These are phyloP conservation scores for Asterophora lycoperdoides DNA, from an alignment of 768 basidiomycete species.

Conservation along the genomic window DNA sequence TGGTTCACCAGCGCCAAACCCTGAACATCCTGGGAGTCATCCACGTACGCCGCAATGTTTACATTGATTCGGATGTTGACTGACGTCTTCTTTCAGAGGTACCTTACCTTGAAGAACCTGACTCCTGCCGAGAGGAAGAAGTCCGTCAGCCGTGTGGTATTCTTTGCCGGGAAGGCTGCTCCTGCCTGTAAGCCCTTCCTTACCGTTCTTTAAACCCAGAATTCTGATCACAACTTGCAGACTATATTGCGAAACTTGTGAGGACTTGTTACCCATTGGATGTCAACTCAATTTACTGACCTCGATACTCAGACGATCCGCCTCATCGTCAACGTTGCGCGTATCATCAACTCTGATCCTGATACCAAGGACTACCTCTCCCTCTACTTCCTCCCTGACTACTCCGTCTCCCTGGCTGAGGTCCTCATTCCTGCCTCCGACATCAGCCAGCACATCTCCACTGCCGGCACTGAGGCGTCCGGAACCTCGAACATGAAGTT, in stretches of 20 bases:
- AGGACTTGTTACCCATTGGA: background rate
- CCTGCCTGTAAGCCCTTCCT: conserved; percentile 65
- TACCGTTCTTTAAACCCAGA: background rate
- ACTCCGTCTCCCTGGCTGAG: conserved; percentile 81
- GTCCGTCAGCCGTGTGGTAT: conserved; percentile 80
- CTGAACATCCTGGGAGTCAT: conserved; percentile 91
- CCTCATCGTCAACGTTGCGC: conserved; percentile 88
- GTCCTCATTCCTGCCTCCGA: conserved; percentile 89
- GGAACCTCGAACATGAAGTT: conserved; percentile 89
- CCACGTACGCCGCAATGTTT: conserved; percentile 47
- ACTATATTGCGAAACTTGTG: conserved; percentile 90
- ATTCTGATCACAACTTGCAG: conserved; percentile 30
- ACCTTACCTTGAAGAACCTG: conserved; percentile 78
- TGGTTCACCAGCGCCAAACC: conserved; percentile 69
- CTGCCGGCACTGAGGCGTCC: conserved; percentile 90
- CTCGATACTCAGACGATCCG: conserved; percentile 67
- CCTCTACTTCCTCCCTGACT: conserved; percentile 95
- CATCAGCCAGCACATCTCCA: conserved; percentile 95
- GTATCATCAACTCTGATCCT: conserved; percentile 75
- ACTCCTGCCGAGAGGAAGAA: conserved; percentile 75
- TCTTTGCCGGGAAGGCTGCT: conserved; percentile 97
- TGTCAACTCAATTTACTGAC: background rate
- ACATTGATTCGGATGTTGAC: background rate
- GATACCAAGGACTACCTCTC: conserved; percentile 85
- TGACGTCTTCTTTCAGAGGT: conserved; percentile 48